Evolutionary conservation across 306 rosid genomes (phyloP).

Genomic region (Sphenostylis stenocarpa): DNA sequence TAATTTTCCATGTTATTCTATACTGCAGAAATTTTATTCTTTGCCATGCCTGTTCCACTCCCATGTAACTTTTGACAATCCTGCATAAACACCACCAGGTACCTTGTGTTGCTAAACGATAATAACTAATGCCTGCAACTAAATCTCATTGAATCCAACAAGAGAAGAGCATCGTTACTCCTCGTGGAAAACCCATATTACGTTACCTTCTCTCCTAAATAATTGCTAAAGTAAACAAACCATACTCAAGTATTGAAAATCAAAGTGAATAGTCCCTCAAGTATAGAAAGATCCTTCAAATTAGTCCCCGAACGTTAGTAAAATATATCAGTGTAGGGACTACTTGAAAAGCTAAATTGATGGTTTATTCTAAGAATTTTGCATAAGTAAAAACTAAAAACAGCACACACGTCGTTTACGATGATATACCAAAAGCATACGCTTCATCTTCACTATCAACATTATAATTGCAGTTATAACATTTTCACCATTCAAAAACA

Average conservation of each 20-base stretch:
- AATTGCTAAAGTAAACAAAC: no score
- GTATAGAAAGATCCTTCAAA: no score
- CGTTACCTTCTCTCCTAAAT: no score
- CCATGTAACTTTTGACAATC: background rate
- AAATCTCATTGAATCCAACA: background rate
- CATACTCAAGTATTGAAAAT: no score
- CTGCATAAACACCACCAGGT: background rate
- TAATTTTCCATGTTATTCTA: slow-evolving; percentile 13
- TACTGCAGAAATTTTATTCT: background rate
- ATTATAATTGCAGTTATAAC: slow-evolving; percentile 7
- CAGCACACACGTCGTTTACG: background rate
- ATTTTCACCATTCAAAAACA: slow-evolving; percentile 14
- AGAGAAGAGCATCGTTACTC: background rate
- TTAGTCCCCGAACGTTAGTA: no score
- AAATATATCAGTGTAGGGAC: no score
- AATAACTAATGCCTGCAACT: background rate
- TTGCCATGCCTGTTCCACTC: background rate
- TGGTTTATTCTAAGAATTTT: background rate
- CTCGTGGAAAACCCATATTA: background rate
- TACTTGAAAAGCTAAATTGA: background rate
- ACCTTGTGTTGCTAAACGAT: slow-evolving; percentile 3
- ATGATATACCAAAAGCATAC: background rate
- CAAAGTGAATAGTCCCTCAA: background rate
- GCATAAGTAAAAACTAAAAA: slow-evolving; percentile 13
- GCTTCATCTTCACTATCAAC: background rate